These are phyloP conservation scores for Hypoxylon trugodes DNA, from an alignment of 495 filamentous ascomycete species.

Conservation along the genomic window DNA sequence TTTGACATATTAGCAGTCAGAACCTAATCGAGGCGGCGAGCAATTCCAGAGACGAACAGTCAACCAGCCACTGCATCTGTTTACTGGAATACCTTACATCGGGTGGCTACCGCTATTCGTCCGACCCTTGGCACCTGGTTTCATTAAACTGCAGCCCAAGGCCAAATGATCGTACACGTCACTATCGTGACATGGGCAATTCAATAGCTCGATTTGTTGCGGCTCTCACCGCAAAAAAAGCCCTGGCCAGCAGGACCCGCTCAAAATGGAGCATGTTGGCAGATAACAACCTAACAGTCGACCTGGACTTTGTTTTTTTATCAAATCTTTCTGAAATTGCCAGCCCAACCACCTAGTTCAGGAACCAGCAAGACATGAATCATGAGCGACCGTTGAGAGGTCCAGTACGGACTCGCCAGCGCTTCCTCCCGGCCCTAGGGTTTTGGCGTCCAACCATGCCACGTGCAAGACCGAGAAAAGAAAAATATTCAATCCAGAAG, in stretches of 20 bases:
- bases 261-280: constrained; percentile 6
- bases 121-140: constrained; percentile 9
- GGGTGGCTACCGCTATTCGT: constrained; percentile 7
- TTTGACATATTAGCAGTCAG: constrained; percentile 13
- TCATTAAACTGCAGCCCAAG: constrained; percentile 24
- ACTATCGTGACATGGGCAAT: constrained; percentile 18
- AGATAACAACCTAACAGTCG: constrained; percentile 8
- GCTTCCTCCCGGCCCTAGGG: constrained; percentile 22
- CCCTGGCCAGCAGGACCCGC: constrained; percentile 22
- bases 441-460: constrained; percentile 11
- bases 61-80: background rate
- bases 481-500: too few relatives aligned
- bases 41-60: background rate
- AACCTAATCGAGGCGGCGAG: constrained; percentile 22
- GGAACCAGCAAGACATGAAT: constrained; percentile 5
- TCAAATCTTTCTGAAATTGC: constrained; percentile 17
- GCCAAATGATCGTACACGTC: constrained; percentile 26
- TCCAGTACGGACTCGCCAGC: background rate
- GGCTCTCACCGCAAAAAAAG: constrained; percentile 41
- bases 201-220: constrained; percentile 18
- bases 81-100: background rate
- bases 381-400: background rate
- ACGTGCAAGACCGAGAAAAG: too few relatives aligned
- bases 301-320: background rate
- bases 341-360: background rate